These are phyloP conservation scores for Fonsecaea pedrosoi DNA, from an alignment of 2,329 filamentous ascomycete genomes.

Conservation along the genomic window DNA sequence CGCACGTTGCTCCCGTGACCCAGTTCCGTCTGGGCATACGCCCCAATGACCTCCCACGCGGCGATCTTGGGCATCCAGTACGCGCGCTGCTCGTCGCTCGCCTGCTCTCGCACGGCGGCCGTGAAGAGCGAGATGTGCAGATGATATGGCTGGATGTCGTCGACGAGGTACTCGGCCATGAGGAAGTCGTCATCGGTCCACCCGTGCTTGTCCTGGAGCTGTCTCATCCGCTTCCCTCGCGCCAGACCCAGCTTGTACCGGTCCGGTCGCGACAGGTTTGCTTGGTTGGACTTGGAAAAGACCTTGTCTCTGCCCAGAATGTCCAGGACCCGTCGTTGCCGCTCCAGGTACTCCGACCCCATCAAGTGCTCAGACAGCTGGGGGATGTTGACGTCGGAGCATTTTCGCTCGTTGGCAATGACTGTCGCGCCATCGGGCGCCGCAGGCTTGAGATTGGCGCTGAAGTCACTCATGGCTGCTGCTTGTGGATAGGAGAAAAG, in stretches of 20 bases:
- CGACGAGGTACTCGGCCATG: slow-evolving; percentile 59
- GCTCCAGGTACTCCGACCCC: slow-evolving; percentile 51
- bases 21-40: slow-evolving; percentile 59
- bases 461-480: slow-evolving; percentile 50
- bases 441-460: slow-evolving; percentile 55
- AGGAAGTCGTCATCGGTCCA: slow-evolving; percentile 57
- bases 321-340: slow-evolving; percentile 55
- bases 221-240: slow-evolving; percentile 57
- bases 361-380: slow-evolving; percentile 56
- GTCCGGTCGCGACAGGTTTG: slow-evolving; percentile 59
- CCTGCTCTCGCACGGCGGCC: slow-evolving; percentile 58
- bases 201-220: slow-evolving; percentile 51
- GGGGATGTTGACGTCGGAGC: slow-evolving; percentile 52
- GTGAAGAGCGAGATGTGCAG: slow-evolving; percentile 60
- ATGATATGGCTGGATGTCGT: slow-evolving; percentile 60
- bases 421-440: slow-evolving; percentile 51
- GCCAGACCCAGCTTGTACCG: slow-evolving; percentile 60
- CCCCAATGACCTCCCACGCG: slow-evolving; percentile 58
- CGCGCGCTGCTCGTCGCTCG: slow-evolving; percentile 52
- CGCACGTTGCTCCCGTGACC: slow-evolving; percentile 61
- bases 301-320: slow-evolving; percentile 55
- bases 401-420: slow-evolving; percentile 52
- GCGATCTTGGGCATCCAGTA: slow-evolving; percentile 59
- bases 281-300: slow-evolving; percentile 56
- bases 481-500: not conserved